Base-by-base conservation (phyloP, 2,329 filamentous ascomycete genomes). In the Fusarium mundagurra region DNA sequence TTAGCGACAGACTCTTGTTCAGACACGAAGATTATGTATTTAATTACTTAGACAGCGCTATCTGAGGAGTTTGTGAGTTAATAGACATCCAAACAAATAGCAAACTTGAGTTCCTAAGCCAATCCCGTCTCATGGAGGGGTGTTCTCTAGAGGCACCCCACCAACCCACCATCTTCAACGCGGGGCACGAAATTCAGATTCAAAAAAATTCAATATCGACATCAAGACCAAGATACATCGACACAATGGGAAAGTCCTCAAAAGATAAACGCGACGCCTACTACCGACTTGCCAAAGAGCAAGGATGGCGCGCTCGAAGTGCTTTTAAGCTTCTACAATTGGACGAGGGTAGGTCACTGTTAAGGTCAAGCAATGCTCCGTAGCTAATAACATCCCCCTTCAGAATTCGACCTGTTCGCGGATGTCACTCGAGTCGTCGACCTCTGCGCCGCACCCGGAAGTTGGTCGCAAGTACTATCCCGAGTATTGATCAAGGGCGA, bases 221-320 rank as follows among this genome's bases (percentile, higher is more conserved):
- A 67, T 44, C 41, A 41, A 41, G 38, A 58, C 31, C 43, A 61
- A 66, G 34, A 62, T 16, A 39, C 57, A 45, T 45, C 62, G 17
- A 59, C 73, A 83, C 50, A 36, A 97, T 98, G 95, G 95, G 95
- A 3, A 98, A 98, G 83, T 98, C 96, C 3, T 98, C 96, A 54
- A 99, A 99, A 84, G 96, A 99, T 81, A 99, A 99, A 85, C 93
- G 96, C 61, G 96, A 99, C 83, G 95, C 95, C 51, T 99, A 99
- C 85, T 99, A 99, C 81, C 91, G 96, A 61, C 93, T 99, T 14
- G 96, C 96, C 24, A 99, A 99, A 85, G 96, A 99, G 83, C 96
- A 99, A 86, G 97, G 97, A 74, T 99, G 96, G 96, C 93, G 96
- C 41, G 96, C 96, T 34, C 90, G 96, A 66, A 98, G 95, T 76